Base-by-base conservation (phyloP, 345 rosid species). In the Euphorbia peplus region DNA sequence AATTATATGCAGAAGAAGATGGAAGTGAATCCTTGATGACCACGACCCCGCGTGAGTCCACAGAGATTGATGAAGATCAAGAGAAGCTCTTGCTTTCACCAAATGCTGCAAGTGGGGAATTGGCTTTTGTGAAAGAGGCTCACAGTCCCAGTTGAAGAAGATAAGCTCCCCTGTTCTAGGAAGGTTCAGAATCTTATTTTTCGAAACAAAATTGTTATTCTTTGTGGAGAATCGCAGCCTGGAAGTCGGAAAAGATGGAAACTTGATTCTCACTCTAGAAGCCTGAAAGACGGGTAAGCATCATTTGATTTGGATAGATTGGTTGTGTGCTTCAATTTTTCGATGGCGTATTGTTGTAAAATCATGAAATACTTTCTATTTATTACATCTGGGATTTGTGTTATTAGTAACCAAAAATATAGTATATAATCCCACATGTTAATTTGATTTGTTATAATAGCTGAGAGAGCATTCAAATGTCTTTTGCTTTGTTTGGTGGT, bases 81-180 rank as follows among this genome's bases (percentile, higher is more conserved):
- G 90, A 83, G 79, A 86, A 83, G 73, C 83, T 73, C 63, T 67
- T 89, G 73, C 72, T 87, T 60, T 70, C 84, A 3, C 79, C 87
- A 44, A 59, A 58, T 47, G 60, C 64, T 13, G 74, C 55, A 37
- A 57, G 54, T 51, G 72, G 65, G 51, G 87, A 85, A n/a, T 76
- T 88, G 68, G 48, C 88, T 68, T 86, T 88, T 70, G 76, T 86
- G 30, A 86, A 70, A 74, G 91, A 85, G 74, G 53, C 64, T 21
- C 53, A 56, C 48, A 75, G 47, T 21, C 47, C 51, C 48, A 75
- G 47, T 21, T 72, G 79, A 77, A 66, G 7, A 19, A 66, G 7
- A 19, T 5, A 29, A 46, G 73, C 35, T 42, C 47, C 65, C 71
- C 19, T 58, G 0, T 8, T 48, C 53, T 0, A 59, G 39, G 10